phyloP scores from a whole-genome alignment of 306 rosid genomes.

The Citrullus colocynthis region DNA sequence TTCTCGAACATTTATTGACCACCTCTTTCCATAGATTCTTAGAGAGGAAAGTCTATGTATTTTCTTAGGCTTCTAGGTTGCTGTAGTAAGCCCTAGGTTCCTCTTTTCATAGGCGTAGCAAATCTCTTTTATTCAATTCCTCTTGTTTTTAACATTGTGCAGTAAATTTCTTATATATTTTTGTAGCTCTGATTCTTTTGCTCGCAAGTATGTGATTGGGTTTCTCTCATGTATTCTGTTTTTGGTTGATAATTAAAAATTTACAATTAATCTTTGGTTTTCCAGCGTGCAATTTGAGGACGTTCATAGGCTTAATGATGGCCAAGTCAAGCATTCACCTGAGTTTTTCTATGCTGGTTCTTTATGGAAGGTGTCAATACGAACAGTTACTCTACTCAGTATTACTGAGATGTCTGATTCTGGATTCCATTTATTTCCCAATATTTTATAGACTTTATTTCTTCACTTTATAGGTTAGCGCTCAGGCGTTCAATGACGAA shows the following conservation, averaged over 20 bases:
- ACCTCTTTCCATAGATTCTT: background rate
- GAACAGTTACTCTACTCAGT: slow-evolving; percentile 11
- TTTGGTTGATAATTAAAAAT: background rate
- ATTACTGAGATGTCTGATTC: slow-evolving; percentile 1
- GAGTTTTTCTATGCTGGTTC: slow-evolving; percentile 96
- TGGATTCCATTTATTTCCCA: background rate
- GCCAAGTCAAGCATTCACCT: slow-evolving; percentile 93
- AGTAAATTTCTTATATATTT: background rate
- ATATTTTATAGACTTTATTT: slow-evolving; percentile 10
- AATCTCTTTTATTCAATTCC: background rate
- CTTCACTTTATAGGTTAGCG: slow-evolving; percentile 62
- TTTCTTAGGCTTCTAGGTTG: background rate
- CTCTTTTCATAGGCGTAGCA: background rate
- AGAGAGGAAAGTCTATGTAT: background rate
- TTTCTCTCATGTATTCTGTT: background rate
- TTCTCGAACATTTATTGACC: background rate
- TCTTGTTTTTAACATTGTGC: background rate
- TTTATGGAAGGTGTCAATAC: slow-evolving; percentile 73
- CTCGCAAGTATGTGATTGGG: background rate
- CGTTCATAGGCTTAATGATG: slow-evolving; percentile 96
- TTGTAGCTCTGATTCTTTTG: background rate
- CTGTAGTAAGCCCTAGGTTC: background rate
- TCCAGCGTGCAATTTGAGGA: slow-evolving; percentile 89
- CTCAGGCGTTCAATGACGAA: slow-evolving; percentile 93
- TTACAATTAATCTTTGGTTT: slow-evolving; percentile 14